Base-by-base conservation (phyloP, 2,329 filamentous ascomycete species). In the Talaromyces atroroseus region DNA sequence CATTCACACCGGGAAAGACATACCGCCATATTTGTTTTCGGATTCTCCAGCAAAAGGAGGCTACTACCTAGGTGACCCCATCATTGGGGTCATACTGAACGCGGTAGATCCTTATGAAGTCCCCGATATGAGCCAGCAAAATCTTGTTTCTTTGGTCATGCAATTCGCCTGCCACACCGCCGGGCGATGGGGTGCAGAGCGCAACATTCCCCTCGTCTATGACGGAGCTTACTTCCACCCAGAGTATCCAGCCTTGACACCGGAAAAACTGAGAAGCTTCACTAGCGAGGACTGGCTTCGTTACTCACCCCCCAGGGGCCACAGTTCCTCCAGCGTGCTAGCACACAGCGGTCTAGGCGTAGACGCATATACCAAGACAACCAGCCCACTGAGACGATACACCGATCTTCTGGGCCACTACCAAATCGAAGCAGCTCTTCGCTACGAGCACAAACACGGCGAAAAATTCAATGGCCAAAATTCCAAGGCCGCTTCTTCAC, bases 361-460 rank as follows among this genome's bases (percentile, higher is more conserved):
- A 26, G 68, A 77, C 26, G 66, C 74, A 24, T 86, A 86, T 63
- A 68, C 78, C 58, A 84, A 82, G 68, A 76, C 78, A 51, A 86
- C 83, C 0, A 84, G 80, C 63, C 84, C 84, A 1, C 73, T 87
- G 21, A 79, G 84, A 51, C 77, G 83, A 38, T 86, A 81, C 66
- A 75, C 74, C 48, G 84, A 87, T 66, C 76, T 86, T 65, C 74
- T 86, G 47, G 72, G 77, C 11, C 83, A 86, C 65, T 86, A 84
- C 76, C 83, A 87, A 61, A 83, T 85, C 48, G 82, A 86, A 71
- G 80, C 82, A 6, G 82, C 81, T 1, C 62, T 87, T 42, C 79
- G 80, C 11, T 76, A 80, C 59, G 83, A 86, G 68, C 74, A 78
- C 11, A 63, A 69, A 29, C 72, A 74, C 4, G 76, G 76, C 14